Conservation (phyloP, 2,329 filamentous ascomycete genomes). For the Nigrograna mackinnonii region DNA sequence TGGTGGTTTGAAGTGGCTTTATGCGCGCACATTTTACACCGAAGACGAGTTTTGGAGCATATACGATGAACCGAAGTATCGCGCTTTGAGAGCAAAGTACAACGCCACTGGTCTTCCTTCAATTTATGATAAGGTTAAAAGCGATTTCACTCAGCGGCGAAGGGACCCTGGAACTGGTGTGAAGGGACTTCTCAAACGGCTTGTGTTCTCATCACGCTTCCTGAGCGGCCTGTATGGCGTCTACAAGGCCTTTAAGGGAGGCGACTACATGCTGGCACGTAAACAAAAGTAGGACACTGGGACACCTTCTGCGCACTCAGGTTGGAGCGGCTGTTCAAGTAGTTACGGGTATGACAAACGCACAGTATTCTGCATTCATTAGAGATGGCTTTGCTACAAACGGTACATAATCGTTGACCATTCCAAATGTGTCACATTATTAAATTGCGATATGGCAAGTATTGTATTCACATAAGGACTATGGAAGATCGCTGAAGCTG, state of each 20-base stretch:
- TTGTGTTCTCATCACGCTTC: conserved; percentile 29
- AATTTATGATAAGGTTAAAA: conserved; percentile 68
- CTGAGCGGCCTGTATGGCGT: conserved; percentile 45
- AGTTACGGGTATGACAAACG: too few species aligned
- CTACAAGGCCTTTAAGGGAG: conserved; percentile 35
- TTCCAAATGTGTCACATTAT: too few species aligned
- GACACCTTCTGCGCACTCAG: too few species aligned
- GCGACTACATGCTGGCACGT: conserved; percentile 35
- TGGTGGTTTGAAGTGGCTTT: conserved; percentile 83
- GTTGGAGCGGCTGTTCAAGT: too few species aligned
- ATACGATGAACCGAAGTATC: conserved; percentile 66
- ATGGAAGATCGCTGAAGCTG: too few species aligned
- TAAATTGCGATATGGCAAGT: too few species aligned
- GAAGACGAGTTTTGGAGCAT: conserved; percentile 71
- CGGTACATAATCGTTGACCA: too few species aligned
- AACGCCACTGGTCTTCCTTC: conserved; percentile 64
- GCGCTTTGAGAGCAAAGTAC: conserved; percentile 65
- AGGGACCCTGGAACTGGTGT: conserved; percentile 35
- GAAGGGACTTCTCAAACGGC: conserved; percentile 23
- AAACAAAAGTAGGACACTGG: conserved; percentile 10
- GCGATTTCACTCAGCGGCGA: conserved; percentile 40
- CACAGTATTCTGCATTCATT: too few species aligned
- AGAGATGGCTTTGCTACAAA: too few species aligned
- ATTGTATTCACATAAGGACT: too few species aligned
- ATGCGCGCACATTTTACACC: conserved; percentile 83